A percentile compares a stretch with the other conserved stretches of the same genome.
These are phyloP conservation scores for Rhododendron ferrugineum DNA, from an alignment of 148 eudicot genomes.

Conservation along the genomic window DNA sequence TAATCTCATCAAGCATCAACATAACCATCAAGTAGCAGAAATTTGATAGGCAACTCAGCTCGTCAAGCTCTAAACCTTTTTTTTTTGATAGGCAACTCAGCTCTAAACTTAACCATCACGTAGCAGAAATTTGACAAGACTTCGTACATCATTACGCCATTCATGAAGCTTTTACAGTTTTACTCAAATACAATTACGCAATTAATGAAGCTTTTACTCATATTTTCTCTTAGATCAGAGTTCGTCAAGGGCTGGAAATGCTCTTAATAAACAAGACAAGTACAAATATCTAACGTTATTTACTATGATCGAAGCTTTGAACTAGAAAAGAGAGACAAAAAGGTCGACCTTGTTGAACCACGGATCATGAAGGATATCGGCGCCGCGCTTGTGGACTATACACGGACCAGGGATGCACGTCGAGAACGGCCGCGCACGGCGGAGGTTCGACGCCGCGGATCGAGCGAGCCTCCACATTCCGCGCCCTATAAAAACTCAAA, in stretches of 20 bases:
- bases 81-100: not conserved
- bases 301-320: not conserved
- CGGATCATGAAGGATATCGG: slow-evolving; percentile 98
- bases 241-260: too few species aligned
- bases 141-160: not conserved
- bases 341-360: slow-evolving; percentile 92
- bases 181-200: not conserved
- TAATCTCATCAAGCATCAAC: not conserved
- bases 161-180: not conserved
- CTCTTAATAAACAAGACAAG: not conserved
- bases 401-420: slow-evolving; percentile 81
- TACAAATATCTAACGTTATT: not conserved
- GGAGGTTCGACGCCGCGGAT: slow-evolving; percentile 57
- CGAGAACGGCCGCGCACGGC: slow-evolving; percentile 53
- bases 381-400: slow-evolving; percentile 87
- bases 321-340: not conserved
- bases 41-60: not conserved
- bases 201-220: not conserved
- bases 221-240: too few species aligned
- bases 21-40: not conserved
- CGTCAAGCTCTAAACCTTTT: too few species aligned
- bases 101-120: not conserved
- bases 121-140: not conserved
- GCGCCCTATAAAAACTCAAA: not conserved
- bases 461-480: slow-evolving; percentile 65